A percentile compares a stretch with the other conserved stretches of the same genome.
Evolutionary conservation across 1,284 basidiomycete genomes (phyloP).

Genomic region (Ceratobasidium theobromae): DNA sequence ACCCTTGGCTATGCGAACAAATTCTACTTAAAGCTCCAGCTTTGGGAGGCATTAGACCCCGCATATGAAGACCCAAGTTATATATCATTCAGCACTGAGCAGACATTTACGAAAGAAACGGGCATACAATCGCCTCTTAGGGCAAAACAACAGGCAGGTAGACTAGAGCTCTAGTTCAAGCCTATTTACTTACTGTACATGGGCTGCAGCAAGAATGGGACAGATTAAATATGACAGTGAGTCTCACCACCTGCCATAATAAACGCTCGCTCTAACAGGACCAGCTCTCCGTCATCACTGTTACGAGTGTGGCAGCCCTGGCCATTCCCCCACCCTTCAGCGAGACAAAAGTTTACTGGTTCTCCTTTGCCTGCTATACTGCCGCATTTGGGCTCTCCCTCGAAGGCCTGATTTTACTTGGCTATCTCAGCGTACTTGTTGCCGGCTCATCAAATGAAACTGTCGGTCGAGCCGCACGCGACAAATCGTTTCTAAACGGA

Average conservation of each 20-base stretch:
- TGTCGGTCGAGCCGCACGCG: conserved; percentile 12
- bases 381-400: conserved; percentile 28
- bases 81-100: neutral
- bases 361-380: conserved; percentile 6
- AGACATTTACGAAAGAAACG: neutral
- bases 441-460: conserved; percentile 13
- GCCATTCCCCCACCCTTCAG: conserved; percentile 29
- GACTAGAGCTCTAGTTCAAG: neutral
- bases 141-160: neutral
- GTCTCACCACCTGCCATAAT: neutral
- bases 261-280: no score
- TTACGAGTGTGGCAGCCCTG: conserved; percentile 27
- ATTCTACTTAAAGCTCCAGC: neutral
- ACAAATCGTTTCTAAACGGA: conserved; percentile 13
- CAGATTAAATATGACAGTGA: neutral
- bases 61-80: neutral
- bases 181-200: neutral
- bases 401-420: conserved; percentile 26
- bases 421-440: conserved; percentile 24
- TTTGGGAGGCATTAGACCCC: conserved; percentile 1
- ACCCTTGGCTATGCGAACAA: conserved; percentile 25
- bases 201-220: neutral
- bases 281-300: conserved; percentile 5
- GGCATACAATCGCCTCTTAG: neutral
- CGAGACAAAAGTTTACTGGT: no score